Evolutionary conservation across 345 rosid genomes (phyloP).

Genomic region (Eucalyptus microcorys): DNA sequence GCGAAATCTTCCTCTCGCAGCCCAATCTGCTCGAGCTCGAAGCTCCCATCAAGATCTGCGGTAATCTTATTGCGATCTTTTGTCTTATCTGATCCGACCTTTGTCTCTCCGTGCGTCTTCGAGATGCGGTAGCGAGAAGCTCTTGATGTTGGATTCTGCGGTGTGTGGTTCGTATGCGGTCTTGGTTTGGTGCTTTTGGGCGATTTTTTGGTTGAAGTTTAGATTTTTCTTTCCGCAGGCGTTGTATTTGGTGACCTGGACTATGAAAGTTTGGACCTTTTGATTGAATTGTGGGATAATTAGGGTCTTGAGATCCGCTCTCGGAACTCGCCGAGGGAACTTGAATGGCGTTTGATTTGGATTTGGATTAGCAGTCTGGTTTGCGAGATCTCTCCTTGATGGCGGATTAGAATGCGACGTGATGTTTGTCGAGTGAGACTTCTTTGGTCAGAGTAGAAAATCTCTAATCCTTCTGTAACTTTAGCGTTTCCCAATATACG

Average conservation of each 20-base stretch:
- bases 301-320: neutral
- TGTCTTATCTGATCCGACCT: neutral
- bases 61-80: conserved; percentile 8
- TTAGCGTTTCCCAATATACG: neutral
- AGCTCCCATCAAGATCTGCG: conserved; percentile 97
- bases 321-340: neutral
- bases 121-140: neutral
- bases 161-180: neutral
- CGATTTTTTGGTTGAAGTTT: neutral
- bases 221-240: neutral
- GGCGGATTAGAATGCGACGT: neutral
- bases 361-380: neutral
- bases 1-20: conserved; percentile 72
- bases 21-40: conserved; percentile 87
- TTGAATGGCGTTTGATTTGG: neutral
- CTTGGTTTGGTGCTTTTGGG: neutral
- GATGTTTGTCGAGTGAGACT: neutral
- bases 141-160: neutral
- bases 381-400: neutral
- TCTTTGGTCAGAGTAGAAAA: neutral
- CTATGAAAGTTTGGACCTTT: neutral
- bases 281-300: neutral
- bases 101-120: neutral
- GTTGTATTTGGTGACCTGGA: neutral
- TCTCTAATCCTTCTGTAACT: neutral